Base-by-base conservation (phyloP, 768 basidiomycete species). In the Cystoderma amianthinum region DNA sequence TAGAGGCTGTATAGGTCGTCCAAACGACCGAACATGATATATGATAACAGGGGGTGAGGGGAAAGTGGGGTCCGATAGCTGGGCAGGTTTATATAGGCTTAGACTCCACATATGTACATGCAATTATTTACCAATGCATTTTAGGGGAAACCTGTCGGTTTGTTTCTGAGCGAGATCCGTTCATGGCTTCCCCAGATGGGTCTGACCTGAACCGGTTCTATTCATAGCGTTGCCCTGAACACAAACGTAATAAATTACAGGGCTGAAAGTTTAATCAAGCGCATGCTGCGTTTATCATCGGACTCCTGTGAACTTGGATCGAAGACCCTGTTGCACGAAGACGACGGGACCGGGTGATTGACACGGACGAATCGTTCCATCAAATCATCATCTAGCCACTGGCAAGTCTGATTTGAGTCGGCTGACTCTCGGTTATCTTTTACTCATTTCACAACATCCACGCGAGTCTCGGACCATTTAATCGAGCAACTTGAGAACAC, bases 371-470 rank as follows among this genome's bases (percentile, higher is more conserved):
- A 7, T 28, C 25, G 7, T 28, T 28, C 25, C 25, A n/a, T 28
- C 25, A 28, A 28, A 7, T n/a, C 7, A n/a, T 7, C n/a, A 7
- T 10, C 17, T 3, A 9, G 16, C 3, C 16, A 28, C 0, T 15
- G 21, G 28, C 73, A 24, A 67, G n/a, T 70, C 20, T 76, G 11
- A 19, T 70, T 28, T n/a, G 47, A 16, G 37, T 19, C 21, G 15
- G 7, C 17, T 38, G 37, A 22, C 37, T 12, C 20, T n/a, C 37
- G 37, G 37, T 21, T 38, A 28, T 28, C 7, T 28, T 28, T 7
- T n/a, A n/a, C 25, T 21, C 23, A 6, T 6, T n/a, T 25, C 25
- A n/a, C n/a, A 30, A 24, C 7, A 13, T 13, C 13, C n/a, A 20
- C 39, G 39, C 25, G 21, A 40, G 25, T 21, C 20, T 40, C 39